Base-by-base conservation (phyloP, 352 stramenopile genomes). In the Globisporangium iwayamae region DNA sequence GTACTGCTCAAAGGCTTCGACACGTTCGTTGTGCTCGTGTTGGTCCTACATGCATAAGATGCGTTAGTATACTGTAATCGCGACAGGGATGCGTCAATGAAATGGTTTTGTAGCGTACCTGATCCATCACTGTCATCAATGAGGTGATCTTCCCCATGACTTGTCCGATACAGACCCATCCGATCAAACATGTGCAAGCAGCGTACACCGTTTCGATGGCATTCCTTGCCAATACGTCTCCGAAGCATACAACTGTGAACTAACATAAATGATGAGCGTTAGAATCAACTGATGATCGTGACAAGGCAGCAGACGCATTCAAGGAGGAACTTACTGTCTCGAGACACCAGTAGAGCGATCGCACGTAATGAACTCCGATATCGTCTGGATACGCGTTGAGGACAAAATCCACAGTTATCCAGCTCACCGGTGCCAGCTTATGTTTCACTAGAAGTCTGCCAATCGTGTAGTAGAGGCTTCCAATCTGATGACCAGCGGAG, bases 191-290 rank as follows among this genome's bases (percentile, higher is more conserved):
- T 4, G 51, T 53, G 36, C 41, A 62, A 2, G 18, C 45, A 20
- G 68, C 56, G 25, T 66, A 74, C 10, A 69, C 14, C 13, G 68
- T 74, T 25, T 74, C 68, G 11, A 72, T 11, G 0, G 47, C 14
- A 38, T 74, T 74, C 18, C 65, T 48, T 3, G 68, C 36, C 0
- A 74, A 13, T 1, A 74, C 48, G 16, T 72, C 68, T 11, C 68
- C 68, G 52, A 74, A 74, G 53, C 68, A 74, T 13, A 69, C 68
- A 10, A 74, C 68, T 14, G 68, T 74, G 34, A 74, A 74, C 68
- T 71, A 14, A 3, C 30, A 25, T 16, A 55, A 47, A 36, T 0
- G 18, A 45, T n/a, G 28, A 55, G 30, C 11, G 14, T 25, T 11
- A 64, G 58, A 32, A 22, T 28, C 11, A 7, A 18, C 13, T 46